Evolutionary conservation across 2,329 filamentous ascomycete species (phyloP), one percentile per base, ranked within the genome.

Genomic region (Monilinia fructicola): DNA sequence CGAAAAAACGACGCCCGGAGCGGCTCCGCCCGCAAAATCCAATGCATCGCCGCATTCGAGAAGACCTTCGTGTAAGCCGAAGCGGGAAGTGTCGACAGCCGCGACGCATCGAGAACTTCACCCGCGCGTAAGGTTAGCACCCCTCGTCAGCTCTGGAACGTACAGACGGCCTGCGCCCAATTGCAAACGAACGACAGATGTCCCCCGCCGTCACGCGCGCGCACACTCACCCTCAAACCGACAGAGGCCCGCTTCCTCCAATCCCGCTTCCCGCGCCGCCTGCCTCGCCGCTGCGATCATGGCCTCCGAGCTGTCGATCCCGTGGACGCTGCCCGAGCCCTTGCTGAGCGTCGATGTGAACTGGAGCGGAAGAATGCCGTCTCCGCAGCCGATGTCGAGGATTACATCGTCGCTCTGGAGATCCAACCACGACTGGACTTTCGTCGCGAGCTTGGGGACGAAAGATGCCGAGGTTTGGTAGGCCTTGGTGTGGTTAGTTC

Each of bases 331-430:
- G 12, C 83, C 83, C 0, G 66, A 78, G 2, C 84, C 84, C 61
- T 78, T 72, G 11, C 79, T 71, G 1, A 85, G 74, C 44, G 81
- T 72, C 62, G 80, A 76, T 56, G 81, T 80, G 64, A 88, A 82
- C 61, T 87, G 80, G 2, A 82, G 74, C 48, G 86, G 84, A 68
- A 89, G 78, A 31, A 87, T 79, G 46, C 86, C 87, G 74, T 89
- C 84, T 85, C 87, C 87, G 71, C 87, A 90, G 18, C 87, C 87
- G 64, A 90, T 77, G 69, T 90, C 87, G 2, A 90, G 78, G 28
- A 90, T 81, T 21, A 78, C 74, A 73, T 90, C 87, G 69, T 85
- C 82, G 38, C 81, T 79, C 67, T 85, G 80, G 0, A 86, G 80
- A 70, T 87, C 81, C 0, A 90, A 79, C 82, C 85, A 88, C 55